phyloP scores from a whole-genome alignment of 352 stramenopile species.

The Globisporangium viniferum region DNA sequence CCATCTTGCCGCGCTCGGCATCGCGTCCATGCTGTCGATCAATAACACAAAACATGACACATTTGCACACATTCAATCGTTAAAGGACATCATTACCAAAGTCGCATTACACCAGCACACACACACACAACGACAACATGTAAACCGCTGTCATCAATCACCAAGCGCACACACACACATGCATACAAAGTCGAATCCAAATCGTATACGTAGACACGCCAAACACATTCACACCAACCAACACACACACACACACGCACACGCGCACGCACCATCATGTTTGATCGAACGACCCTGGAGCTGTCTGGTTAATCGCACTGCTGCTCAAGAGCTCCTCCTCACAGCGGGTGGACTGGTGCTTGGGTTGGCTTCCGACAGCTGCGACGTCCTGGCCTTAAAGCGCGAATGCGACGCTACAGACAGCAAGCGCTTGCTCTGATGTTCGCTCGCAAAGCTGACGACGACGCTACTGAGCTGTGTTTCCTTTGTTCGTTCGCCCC shows the following conservation, averaged over 20 bases:
- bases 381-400: background rate
- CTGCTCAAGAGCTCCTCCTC: background rate
- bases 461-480: background rate
- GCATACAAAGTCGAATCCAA: background rate
- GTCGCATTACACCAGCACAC: background rate
- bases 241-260: background rate
- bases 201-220: background rate
- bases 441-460: background rate
- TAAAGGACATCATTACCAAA: background rate
- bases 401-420: background rate
- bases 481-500: slow-evolving; percentile 5
- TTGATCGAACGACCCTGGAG: background rate
- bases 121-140: background rate
- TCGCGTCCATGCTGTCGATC: slow-evolving; percentile 13
- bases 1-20: slow-evolving; percentile 64
- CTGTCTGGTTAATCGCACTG: background rate
- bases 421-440: background rate
- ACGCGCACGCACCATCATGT: slow-evolving; percentile 12
- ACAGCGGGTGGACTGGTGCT: background rate
- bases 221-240: background rate
- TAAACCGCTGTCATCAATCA: background rate
- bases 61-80: background rate
- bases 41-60: background rate
- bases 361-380: background rate
- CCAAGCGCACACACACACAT: background rate